Evolutionary conservation across 2,329 filamentous ascomycete species (phyloP).

Genomic region (Fusarium sp.): DNA sequence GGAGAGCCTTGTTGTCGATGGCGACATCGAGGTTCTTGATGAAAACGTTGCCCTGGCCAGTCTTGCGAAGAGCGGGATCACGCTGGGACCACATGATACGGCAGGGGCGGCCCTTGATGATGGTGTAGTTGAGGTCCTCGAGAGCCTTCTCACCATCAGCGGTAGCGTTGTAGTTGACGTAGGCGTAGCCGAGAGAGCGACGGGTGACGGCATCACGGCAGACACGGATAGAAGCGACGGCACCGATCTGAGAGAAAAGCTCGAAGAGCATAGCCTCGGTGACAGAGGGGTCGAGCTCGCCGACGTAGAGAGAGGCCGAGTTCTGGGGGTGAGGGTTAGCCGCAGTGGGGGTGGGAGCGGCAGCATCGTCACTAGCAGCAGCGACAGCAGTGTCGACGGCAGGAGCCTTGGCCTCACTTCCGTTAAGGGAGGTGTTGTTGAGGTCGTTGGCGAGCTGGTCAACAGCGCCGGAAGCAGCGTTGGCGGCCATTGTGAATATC

Average conservation of each 20-base stretch:
- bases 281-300: slow-evolving; percentile 96
- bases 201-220: slow-evolving; percentile 99
- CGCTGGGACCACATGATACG: slow-evolving; percentile 99
- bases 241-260: slow-evolving; percentile 99
- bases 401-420: slow-evolving; percentile 72
- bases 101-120: slow-evolving; percentile 98
- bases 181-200: slow-evolving; percentile 98
- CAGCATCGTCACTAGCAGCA: slow-evolving; percentile 66
- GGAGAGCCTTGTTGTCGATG: slow-evolving; percentile 99
- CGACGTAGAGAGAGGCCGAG: slow-evolving; percentile 98
- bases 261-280: slow-evolving; percentile 99
- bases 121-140: slow-evolving; percentile 99
- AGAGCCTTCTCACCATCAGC: slow-evolving; percentile 96
- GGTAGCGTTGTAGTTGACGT: slow-evolving; percentile 99
- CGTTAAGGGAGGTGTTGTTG: slow-evolving; percentile 76
- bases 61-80: slow-evolving; percentile 98
- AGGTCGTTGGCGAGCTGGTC: slow-evolving; percentile 86
- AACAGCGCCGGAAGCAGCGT: slow-evolving; percentile 70
- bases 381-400: slow-evolving; percentile 79
- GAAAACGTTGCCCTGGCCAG: slow-evolving; percentile 98
- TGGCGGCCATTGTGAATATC: slow-evolving; percentile 67
- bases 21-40: slow-evolving; percentile 99
- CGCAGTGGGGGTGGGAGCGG: slow-evolving; percentile 77
- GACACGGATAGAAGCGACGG: slow-evolving; percentile 98
- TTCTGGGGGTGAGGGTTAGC: slow-evolving; percentile 84